Evolutionary conservation across 1,284 basidiomycete genomes (phyloP).

Genomic region (Heliocybe sulcata): DNA sequence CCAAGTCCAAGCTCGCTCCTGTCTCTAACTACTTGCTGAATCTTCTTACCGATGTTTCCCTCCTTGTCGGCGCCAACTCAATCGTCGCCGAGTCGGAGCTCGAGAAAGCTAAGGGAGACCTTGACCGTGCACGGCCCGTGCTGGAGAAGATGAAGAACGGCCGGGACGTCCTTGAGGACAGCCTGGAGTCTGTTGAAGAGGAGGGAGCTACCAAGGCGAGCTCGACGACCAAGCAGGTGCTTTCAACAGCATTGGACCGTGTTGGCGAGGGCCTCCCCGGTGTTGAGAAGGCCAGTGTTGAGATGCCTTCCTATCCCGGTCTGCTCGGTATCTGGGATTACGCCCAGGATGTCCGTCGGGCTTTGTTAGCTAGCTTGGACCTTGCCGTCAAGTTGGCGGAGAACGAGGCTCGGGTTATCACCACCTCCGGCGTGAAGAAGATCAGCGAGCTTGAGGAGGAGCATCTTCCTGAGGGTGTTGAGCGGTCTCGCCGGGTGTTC

Average conservation of each 20-base stretch:
- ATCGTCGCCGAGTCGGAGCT: conserved; percentile 80
- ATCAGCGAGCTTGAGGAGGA: conserved; percentile 70
- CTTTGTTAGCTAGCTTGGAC: conserved; percentile 81
- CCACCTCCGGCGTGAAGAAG: conserved; percentile 63
- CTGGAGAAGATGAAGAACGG: conserved; percentile 82
- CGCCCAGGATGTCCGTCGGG: conserved; percentile 75
- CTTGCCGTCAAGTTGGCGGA: conserved; percentile 78
- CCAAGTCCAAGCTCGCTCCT: conserved; percentile 93
- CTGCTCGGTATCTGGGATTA: conserved; percentile 87
- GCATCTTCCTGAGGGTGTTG: conserved; percentile 79
- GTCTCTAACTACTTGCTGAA: conserved; percentile 92
- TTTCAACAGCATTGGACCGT: conserved; percentile 71
- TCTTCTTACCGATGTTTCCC: conserved; percentile 82
- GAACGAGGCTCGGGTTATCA: conserved; percentile 72
- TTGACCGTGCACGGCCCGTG: conserved; percentile 72
- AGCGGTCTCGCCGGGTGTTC: conserved; percentile 79
- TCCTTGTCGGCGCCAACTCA: conserved; percentile 84
- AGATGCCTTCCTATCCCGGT: conserved; percentile 85
- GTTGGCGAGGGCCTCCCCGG: conserved; percentile 74
- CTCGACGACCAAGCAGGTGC: conserved; percentile 48
- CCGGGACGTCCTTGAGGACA: conserved; percentile 71
- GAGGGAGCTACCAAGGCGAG: conserved; percentile 52
- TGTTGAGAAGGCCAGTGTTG: conserved; percentile 36
- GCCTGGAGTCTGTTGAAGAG: conserved; percentile 81
- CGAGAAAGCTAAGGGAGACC: conserved; percentile 66